Evolutionary conservation across 352 stramenopile genomes (phyloP), one percentile per base, ranked within the genome.

Genomic region (Elongisporangium senticosum): DNA sequence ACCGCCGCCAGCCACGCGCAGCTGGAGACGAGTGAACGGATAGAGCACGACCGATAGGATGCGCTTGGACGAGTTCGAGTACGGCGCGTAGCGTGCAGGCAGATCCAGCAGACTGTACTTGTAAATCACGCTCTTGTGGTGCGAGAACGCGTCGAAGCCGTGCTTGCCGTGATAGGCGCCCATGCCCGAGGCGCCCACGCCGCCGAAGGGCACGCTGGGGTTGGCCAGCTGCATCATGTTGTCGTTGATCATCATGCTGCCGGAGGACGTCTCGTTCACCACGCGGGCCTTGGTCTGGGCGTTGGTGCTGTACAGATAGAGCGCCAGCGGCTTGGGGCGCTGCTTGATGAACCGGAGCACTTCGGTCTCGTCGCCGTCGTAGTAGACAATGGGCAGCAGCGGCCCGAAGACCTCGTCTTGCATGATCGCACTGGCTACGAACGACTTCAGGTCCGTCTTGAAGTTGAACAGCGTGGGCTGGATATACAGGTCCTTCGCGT

Each of bases 381-480:
- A 91, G 67, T 91, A 93, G 39, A 95, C 73, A 50, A 99, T 91
- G 1, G 96, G 91, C 49, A 99, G 63, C 48, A 99, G 61, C 3
- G 96, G 96, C 5, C 96, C 96, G 73, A 99, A 99, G 20, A 98
- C 91, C 71, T 99, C 96, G 52, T 98, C 91, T 17, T 73, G 56
- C 83, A 97, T 96, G 5, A 70, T 70, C 13, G 80, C 69, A n/a
- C 77, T 85, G 2, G 50, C 65, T 4, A 81, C 49, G 26, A 87
- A 89, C 3, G 61, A 70, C 8, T 68, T 49, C 0, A 72, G 59
- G 23, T 89, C 70, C 50, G 75, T 70, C 65, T 93, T 85, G 50
- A 95, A 84, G 58, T 96, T 83, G 52, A 98, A 59, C 19, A 98
- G 68, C 20, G 93, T 98, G 1, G 90, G 90, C 7, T 77, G 73